phyloP scores from a whole-genome alignment of 2,329 filamentous ascomycete genomes.

The Fusarium nodosum region DNA sequence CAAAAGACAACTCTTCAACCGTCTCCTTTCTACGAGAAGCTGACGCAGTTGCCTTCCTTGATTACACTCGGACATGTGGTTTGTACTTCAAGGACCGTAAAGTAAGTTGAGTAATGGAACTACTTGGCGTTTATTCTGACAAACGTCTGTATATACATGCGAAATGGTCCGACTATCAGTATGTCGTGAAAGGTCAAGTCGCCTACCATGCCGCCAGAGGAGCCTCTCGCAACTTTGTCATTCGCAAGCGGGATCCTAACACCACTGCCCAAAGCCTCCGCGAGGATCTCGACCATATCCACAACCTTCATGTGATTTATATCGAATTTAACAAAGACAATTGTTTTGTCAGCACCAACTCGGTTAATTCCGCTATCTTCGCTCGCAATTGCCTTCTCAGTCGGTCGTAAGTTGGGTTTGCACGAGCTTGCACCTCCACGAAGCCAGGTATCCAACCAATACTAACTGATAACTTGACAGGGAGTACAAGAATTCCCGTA shows the following conservation, averaged over 20 bases:
- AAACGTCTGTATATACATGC: conserved; percentile 70
- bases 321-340: conserved; percentile 70
- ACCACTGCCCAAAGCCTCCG: conserved; percentile 75
- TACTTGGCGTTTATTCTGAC: not conserved
- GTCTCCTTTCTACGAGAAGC: conserved; percentile 78
- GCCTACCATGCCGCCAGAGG: conserved; percentile 73
- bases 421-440: not conserved
- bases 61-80: conserved; percentile 73
- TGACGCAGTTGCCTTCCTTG: conserved; percentile 74
- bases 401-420: conserved; percentile 58
- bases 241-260: conserved; percentile 69
- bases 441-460: not conserved
- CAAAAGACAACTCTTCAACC: conserved; percentile 69
- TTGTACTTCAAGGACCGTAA: conserved; percentile 77
- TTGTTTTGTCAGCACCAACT: conserved; percentile 81
- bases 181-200: conserved; percentile 72
- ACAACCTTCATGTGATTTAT: conserved; percentile 79
- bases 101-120: conserved; percentile 59
- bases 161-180: conserved; percentile 79
- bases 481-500: conserved; percentile 77
- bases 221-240: conserved; percentile 80
- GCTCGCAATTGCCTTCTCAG: conserved; percentile 84
- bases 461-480: conserved; percentile 58
- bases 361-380: conserved; percentile 80
- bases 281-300: conserved; percentile 84